Evolutionary conservation across 2,329 filamentous ascomycete species (phyloP).

Genomic region (Hypoxylon sp.): DNA sequence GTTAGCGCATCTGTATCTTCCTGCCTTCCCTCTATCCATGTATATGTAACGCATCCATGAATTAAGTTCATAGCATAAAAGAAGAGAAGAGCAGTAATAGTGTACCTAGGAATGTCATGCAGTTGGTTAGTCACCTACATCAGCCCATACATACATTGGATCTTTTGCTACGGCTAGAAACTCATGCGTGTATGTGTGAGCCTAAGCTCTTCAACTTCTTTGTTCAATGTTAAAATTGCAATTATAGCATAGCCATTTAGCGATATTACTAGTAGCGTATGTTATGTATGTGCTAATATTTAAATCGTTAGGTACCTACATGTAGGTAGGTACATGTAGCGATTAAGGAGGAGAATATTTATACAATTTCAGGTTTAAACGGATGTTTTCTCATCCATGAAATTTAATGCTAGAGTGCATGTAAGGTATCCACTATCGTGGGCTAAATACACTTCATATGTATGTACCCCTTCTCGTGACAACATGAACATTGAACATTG

Average conservation of each 20-base stretch:
- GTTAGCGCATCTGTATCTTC: slow-evolving; percentile 29
- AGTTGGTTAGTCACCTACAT: slow-evolving; percentile 29
- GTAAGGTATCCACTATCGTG: slow-evolving; percentile 4
- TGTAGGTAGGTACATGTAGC: neutral
- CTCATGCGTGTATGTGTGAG: slow-evolving; percentile 18
- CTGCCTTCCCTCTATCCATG: slow-evolving; percentile 2
- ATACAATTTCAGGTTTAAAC: neutral
- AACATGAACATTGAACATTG: too few relatives aligned
- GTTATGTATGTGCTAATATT: neutral
- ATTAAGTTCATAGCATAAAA: too few relatives aligned
- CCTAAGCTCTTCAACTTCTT: slow-evolving; percentile 2
- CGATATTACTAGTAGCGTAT: neutral
- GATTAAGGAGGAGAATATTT: neutral
- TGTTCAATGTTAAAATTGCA: slow-evolving; percentile 11
- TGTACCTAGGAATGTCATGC: slow-evolving; percentile 31
- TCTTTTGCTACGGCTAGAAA: slow-evolving; percentile 27
- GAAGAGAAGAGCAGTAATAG: slow-evolving; percentile 22
- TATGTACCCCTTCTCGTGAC: slow-evolving; percentile 9
- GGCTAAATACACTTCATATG: slow-evolving; percentile 22
- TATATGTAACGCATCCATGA: too few relatives aligned
- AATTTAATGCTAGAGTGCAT: neutral
- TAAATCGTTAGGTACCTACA: neutral
- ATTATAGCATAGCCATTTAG: neutral
- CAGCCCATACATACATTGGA: slow-evolving; percentile 33
- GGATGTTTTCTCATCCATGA: neutral